Conservation (phyloP, 306 rosid species). For the Quercus glauca region DNA sequence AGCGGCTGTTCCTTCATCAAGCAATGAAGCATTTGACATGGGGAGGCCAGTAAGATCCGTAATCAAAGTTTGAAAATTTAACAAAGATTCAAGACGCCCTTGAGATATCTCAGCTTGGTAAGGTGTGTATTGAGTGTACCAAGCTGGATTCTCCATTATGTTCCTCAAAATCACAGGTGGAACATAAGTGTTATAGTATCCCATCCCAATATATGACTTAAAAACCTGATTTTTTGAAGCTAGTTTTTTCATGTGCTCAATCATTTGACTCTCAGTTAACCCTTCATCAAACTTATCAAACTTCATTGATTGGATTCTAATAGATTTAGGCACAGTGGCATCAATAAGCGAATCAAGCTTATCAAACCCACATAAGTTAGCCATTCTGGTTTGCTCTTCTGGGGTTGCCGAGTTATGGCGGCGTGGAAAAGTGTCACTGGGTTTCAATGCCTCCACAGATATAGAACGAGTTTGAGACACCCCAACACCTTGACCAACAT, state of each 20-base stretch:
- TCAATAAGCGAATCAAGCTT: constrained; percentile 69
- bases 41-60: constrained; percentile 96
- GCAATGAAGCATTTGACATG: constrained; percentile 97
- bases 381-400: constrained; percentile 80
- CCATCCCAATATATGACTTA: constrained; percentile 88
- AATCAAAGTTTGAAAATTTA: constrained; percentile 80
- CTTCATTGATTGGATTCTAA: constrained; percentile 62
- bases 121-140: constrained; percentile 99
- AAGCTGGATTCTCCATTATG: constrained; percentile 95
- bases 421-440: constrained; percentile 85
- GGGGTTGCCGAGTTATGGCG: constrained; percentile 97
- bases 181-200: constrained; percentile 85
- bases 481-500: constrained; percentile 21
- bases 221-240: constrained; percentile 81
- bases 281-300: constrained; percentile 83
- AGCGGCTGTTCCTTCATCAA: constrained; percentile 98
- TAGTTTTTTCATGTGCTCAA: constrained; percentile 75
- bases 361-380: constrained; percentile 55
- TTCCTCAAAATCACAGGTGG: constrained; percentile 97
- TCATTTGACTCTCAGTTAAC: constrained; percentile 83
- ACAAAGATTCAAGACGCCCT: constrained; percentile 88
- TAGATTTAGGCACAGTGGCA: constrained; percentile 92
- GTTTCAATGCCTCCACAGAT: constrained; percentile 75
- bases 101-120: constrained; percentile 99
- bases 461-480: constrained; percentile 69